These are phyloP conservation scores for Dryas integrifolia DNA, from an alignment of 331 rosid species.

Conservation along the genomic window DNA sequence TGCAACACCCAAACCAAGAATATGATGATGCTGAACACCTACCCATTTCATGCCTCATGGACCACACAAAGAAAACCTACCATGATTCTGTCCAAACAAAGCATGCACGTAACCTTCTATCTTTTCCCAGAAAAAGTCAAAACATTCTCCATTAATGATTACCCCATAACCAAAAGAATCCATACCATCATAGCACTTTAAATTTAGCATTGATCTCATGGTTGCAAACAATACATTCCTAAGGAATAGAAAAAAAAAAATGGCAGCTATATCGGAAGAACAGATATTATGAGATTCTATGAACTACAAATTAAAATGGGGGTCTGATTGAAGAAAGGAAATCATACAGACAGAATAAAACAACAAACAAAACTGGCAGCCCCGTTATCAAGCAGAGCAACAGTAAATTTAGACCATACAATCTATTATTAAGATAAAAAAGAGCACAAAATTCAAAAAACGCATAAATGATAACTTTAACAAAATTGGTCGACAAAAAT, in stretches of 20 bases:
- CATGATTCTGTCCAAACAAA: not conserved
- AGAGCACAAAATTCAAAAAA: not conserved
- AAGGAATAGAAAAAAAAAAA: not conserved
- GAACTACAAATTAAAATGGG: not conserved
- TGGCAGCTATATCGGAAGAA: not conserved
- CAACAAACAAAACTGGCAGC: too few relatives aligned
- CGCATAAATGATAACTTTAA: not conserved
- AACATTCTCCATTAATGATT: not conserved
- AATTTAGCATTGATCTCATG: not conserved
- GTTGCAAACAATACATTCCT: not conserved
- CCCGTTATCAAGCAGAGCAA: not conserved
- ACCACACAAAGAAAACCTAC: not conserved
- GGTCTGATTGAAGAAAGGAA: not conserved
- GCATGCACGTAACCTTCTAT: not conserved
- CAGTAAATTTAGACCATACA: slow-evolving; percentile 1
- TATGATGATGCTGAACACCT: slow-evolving; percentile 56
- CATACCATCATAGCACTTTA: not conserved
- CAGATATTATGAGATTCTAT: not conserved
- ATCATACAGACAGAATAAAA: too few relatives aligned
- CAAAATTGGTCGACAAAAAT: not conserved
- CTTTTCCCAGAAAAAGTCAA: not conserved
- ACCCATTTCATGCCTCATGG: not conserved
- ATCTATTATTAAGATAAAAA: not conserved
- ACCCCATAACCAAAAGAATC: not conserved
- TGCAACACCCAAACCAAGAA: slow-evolving; percentile 55